Evolutionary conservation across 768 basidiomycete genomes (phyloP).

Genomic region (Naganishia onofrii): DNA sequence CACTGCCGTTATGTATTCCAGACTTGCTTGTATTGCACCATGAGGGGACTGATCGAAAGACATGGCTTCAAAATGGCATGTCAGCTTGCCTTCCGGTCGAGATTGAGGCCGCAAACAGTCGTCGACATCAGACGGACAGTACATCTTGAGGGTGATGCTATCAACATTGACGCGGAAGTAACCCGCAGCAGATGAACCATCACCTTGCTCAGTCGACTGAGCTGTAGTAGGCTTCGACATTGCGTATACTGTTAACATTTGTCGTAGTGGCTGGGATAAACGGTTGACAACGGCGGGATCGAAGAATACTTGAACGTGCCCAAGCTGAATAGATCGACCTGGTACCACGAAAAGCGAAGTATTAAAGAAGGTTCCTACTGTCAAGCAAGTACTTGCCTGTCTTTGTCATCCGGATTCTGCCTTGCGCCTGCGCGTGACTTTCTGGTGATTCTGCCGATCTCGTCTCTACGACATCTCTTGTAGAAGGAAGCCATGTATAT

Average conservation of each 20-base stretch:
- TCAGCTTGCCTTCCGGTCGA: slow-evolving; percentile 8
- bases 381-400: neutral
- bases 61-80: neutral
- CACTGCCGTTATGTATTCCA: neutral
- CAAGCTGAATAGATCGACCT: slow-evolving; percentile 15
- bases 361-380: neutral
- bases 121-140: neutral
- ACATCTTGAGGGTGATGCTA: neutral
- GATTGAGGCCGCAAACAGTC: neutral
- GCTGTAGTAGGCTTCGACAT: neutral
- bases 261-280: slow-evolving; percentile 1
- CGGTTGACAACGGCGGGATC: slow-evolving; percentile 17
- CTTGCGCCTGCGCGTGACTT: neutral
- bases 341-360: slow-evolving; percentile 27
- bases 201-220: no score
- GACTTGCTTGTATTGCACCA: neutral
- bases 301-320: slow-evolving; percentile 17
- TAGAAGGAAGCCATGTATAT: neutral
- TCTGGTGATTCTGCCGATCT: neutral
- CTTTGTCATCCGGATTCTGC: neutral
- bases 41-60: neutral
- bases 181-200: no score
- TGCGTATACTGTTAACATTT: neutral
- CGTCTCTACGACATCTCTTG: neutral
- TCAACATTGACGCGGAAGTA: neutral